These are phyloP conservation scores for Penicillium cinerascens DNA, from an alignment of 495 filamentous ascomycete species.

Conservation along the genomic window DNA sequence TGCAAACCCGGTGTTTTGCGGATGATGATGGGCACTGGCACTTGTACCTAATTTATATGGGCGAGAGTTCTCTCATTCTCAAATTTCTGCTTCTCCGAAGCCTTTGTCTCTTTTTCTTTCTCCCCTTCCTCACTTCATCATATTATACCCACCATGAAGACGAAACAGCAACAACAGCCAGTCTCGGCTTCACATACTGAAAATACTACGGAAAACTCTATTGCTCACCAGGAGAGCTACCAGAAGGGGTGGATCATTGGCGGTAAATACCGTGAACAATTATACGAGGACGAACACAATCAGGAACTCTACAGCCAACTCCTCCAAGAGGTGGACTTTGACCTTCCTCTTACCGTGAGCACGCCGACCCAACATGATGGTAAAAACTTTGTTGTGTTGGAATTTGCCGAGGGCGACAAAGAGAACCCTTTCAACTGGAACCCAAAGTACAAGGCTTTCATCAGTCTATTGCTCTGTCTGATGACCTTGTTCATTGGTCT, in stretches of 20 bases:
- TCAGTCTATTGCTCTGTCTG: slow-evolving; percentile 39
- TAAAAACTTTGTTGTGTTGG: slow-evolving; percentile 32
- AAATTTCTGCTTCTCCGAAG: neutral
- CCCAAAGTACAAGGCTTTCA: slow-evolving; percentile 32
- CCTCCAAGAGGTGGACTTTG: slow-evolving; percentile 39
- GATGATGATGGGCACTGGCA: slow-evolving; percentile 13
- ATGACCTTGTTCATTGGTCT: slow-evolving; percentile 51
- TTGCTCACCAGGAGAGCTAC: slow-evolving; percentile 1
- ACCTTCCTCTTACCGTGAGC: slow-evolving; percentile 39
- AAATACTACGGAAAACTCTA: slow-evolving; percentile 13
- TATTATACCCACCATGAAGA: slow-evolving; percentile 13
- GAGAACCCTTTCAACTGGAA: slow-evolving; percentile 50
- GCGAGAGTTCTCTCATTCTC: neutral
- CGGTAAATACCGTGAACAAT: slow-evolving; percentile 28
- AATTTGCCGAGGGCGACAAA: slow-evolving; percentile 37
- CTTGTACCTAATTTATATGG: slow-evolving; percentile 7
- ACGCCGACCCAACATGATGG: slow-evolving; percentile 28
- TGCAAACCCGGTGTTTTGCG: slow-evolving; percentile 15
- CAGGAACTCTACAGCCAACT: slow-evolving; percentile 23
- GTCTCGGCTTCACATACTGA: slow-evolving; percentile 27
- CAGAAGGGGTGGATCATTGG: slow-evolving; percentile 32
- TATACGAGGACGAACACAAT: slow-evolving; percentile 13
- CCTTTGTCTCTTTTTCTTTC: neutral
- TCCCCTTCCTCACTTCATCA: neutral
- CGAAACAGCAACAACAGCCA: slow-evolving; percentile 21